Percentiles rank a stretch among this genome's conserved stretches.
These are phyloP conservation scores for Coelastrella sp. DNA, from an alignment of 139 green algal genomes.

Conservation along the genomic window DNA sequence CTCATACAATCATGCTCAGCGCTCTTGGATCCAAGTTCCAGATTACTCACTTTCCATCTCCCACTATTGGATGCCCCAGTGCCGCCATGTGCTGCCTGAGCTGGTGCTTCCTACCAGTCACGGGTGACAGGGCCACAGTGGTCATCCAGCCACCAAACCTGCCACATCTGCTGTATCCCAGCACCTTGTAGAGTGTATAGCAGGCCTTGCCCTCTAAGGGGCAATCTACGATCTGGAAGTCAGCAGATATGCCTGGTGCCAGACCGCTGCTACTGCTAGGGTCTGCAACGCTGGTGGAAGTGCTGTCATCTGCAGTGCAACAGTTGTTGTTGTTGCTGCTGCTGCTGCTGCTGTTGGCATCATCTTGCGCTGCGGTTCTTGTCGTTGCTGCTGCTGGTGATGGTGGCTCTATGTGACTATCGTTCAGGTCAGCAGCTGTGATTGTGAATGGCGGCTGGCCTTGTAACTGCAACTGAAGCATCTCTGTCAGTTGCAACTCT, in stretches of 20 bases:
- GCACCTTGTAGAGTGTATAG: conserved; percentile 28
- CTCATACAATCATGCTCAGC: too few relatives aligned
- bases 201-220: conserved; percentile 38
- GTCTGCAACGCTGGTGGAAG: not conserved
- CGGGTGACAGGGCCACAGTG: conserved; percentile 58
- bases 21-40: too few relatives aligned
- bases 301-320: too few relatives aligned
- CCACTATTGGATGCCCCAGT: conserved; percentile 66
- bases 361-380: too few relatives aligned
- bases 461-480: conserved; percentile 31
- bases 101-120: conserved; percentile 71
- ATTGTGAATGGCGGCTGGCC: conserved; percentile 13
- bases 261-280: conserved; percentile 22
- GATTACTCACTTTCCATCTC: conserved; percentile 58
- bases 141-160: conserved; percentile 57
- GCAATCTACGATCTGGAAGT: not conserved
- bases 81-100: conserved; percentile 72
- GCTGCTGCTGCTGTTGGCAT: not conserved
- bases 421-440: not conserved
- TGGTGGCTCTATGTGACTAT: not conserved
- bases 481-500: not conserved
- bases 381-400: conserved; percentile 16
- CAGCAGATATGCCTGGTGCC: not conserved
- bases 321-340: conserved; percentile 31
- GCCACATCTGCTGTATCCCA: conserved; percentile 26